Evolutionary conservation across 495 filamentous ascomycete genomes (phyloP).

Genomic region (Penicillium coffeae): DNA sequence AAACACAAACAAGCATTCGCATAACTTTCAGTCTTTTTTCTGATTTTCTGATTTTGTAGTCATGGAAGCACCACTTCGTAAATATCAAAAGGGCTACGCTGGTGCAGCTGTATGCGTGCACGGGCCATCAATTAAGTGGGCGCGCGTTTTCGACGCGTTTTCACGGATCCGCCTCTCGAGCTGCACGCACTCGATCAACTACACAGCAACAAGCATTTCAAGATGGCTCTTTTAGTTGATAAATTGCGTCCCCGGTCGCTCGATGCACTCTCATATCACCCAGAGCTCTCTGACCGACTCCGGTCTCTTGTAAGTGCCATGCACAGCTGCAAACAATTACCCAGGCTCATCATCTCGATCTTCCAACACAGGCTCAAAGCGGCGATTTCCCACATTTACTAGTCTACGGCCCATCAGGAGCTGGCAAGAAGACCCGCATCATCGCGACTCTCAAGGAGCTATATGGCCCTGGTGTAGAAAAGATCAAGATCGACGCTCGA

Average conservation of each 20-base stretch:
- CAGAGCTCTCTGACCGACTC: constrained; percentile 81
- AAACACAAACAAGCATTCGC: too few species aligned
- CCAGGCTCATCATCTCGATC: not conserved
- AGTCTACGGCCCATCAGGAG: constrained; percentile 92
- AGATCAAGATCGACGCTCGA: constrained; percentile 95
- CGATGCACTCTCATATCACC: constrained; percentile 82
- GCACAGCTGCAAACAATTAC: not conserved
- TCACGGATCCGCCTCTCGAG: constrained; percentile 16
- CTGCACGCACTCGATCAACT: not conserved
- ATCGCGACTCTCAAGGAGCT: constrained; percentile 90
- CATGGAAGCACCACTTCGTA: too few species aligned
- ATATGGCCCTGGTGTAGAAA: constrained; percentile 88
- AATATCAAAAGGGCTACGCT: too few species aligned
- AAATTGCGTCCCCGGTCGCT: constrained; percentile 89
- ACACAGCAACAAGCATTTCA: not conserved
- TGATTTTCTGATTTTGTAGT: too few species aligned
- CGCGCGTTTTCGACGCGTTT: constrained; percentile 39
- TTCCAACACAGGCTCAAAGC: constrained; percentile 69
- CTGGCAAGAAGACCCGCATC: constrained; percentile 96
- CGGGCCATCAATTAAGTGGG: constrained; percentile 41
- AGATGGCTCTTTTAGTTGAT: constrained; percentile 83
- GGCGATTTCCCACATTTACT: constrained; percentile 97
- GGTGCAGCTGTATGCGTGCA: too few species aligned
- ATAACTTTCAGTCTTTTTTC: too few species aligned
- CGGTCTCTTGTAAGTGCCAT: constrained; percentile 68